Evolutionary conservation across 1,139 yeast species (phyloP).

Genomic region (Saccharomyces hybrid): DNA sequence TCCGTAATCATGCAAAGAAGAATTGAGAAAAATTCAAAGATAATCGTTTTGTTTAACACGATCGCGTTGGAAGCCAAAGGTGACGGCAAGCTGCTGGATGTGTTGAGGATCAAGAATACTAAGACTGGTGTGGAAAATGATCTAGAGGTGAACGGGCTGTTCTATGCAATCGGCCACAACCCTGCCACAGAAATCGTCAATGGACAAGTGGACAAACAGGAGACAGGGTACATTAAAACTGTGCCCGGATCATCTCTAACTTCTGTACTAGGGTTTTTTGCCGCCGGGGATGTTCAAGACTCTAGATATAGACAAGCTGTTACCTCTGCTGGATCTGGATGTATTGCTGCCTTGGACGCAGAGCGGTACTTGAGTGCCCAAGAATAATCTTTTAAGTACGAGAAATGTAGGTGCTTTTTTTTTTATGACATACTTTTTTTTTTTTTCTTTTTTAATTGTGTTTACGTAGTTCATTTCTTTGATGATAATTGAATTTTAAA

Average conservation of each 20-base stretch:
- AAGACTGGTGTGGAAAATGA: constrained; percentile 62
- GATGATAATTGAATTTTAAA: neutral
- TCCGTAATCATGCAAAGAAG: constrained; percentile 97
- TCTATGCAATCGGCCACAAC: constrained; percentile 95
- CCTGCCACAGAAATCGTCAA: constrained; percentile 85
- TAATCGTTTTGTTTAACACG: constrained; percentile 83
- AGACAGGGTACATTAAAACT: constrained; percentile 79
- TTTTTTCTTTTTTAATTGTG: neutral
- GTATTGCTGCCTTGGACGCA: constrained; percentile 98
- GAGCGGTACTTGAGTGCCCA: constrained; percentile 74
- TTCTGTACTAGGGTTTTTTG: constrained; percentile 85
- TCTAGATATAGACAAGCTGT: constrained; percentile 96
- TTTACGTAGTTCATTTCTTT: neutral
- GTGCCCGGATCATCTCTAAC: constrained; percentile 83
- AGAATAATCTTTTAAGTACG: constrained; percentile 34
- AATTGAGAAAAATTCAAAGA: constrained; percentile 71
- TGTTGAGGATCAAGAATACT: constrained; percentile 58
- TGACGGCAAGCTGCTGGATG: constrained; percentile 67
- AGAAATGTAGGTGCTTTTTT: no score
- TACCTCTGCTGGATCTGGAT: constrained; percentile 98
- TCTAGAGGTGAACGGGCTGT: constrained; percentile 78
- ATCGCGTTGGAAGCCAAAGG: constrained; percentile 86
- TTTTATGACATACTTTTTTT: neutral
- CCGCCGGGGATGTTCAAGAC: constrained; percentile 99
- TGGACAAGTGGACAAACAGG: constrained; percentile 77